Evolutionary conservation across 2,329 filamentous ascomycete species (phyloP), one percentile per base, ranked within the genome.

Genomic region (Metarhizium guizhouense): DNA sequence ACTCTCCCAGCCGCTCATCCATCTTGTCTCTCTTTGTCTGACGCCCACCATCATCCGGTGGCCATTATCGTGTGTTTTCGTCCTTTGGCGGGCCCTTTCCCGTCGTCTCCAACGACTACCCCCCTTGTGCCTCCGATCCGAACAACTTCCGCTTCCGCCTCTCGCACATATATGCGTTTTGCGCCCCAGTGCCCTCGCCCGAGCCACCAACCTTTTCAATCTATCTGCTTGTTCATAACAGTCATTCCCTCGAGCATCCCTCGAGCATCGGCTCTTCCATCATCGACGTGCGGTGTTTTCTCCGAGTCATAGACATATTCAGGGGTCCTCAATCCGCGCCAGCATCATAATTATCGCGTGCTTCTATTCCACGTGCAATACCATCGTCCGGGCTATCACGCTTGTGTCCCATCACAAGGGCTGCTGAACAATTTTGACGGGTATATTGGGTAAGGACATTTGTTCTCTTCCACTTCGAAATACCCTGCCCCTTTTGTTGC

Each of bases 91-190:
- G 54, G 43, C 52, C 52, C 32, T 16, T 6, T 53, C 57, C 52
- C 52, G 56, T 61, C 57, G 30, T 57, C 43, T 53, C 54, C 52
- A 55, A 47, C 54, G 57, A 53, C 59, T 52, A 55, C 59, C 45
- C 20, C 49, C 57, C 59, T 64, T 61, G 64, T 65, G 65, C 65
- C 64, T 61, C 57, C 63, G 58, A 61, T 62, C 59, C 54, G 59
- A 58, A 63, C 62, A 56, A 59, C 58, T 61, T 56, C 32, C 30
- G 51, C 20, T 42, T 52, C 32, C 52, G 34, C 45, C 45, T 48
- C 10, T 20, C 20, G 14, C 45, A 48, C 45, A 48, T 48, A 48
- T 48, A 48, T 48, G 20, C 20, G 25, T 48, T 48, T 48, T 29
- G 30, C 45, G 45, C 45, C 45, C 45, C 25, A 29, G 11, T 8